A percentile compares a stretch with the other conserved stretches of the same genome.
Conservation (phyloP, 441 rosid genomes). For the Gossypium trilobum region DNA sequence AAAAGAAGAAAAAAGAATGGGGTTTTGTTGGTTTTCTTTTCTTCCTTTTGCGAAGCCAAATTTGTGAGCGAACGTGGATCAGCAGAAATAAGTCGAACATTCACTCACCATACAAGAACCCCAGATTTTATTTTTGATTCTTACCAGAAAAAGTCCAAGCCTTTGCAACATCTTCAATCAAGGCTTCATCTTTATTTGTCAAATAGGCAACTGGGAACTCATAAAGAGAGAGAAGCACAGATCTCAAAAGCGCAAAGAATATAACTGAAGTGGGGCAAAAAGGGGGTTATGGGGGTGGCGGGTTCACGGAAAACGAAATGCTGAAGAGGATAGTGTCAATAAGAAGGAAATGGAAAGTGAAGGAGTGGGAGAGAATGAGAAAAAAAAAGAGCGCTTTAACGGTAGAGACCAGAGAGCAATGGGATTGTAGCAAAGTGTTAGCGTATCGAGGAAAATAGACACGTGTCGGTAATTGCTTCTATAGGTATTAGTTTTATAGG, state of each 20-base stretch:
- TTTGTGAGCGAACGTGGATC: conserved; percentile 30
- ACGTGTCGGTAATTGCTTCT: conserved; percentile 24
- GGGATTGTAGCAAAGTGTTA: conserved; percentile 25
- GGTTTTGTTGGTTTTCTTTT: conserved; percentile 19
- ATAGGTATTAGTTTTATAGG: background rate
- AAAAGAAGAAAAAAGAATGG: background rate
- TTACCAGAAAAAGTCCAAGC: conserved; percentile 21
- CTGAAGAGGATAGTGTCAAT: conserved; percentile 4
- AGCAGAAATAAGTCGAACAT: conserved; percentile 29
- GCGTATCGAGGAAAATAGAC: conserved; percentile 23
- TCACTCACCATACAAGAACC: conserved; percentile 7
- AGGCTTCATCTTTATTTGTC: conserved; percentile 11
- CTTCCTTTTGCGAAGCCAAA: conserved; percentile 30
- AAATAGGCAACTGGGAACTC: background rate
- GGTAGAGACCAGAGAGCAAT: conserved; percentile 7
- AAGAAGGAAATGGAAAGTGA: background rate
- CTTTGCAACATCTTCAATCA: conserved; percentile 18
- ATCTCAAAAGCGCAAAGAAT: conserved; percentile 2
- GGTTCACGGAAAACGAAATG: conserved; percentile 16
- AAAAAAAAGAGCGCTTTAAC: background rate
- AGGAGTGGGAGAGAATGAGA: background rate
- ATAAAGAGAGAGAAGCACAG: background rate
- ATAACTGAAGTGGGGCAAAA: background rate
- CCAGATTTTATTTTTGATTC: conserved; percentile 10
- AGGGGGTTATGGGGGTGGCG: background rate